A percentile compares a stretch with the other conserved stretches of the same genome.
Evolutionary conservation across 176 grass and related monocot genomes (phyloP).

Genomic region (Oryza officinalis): DNA sequence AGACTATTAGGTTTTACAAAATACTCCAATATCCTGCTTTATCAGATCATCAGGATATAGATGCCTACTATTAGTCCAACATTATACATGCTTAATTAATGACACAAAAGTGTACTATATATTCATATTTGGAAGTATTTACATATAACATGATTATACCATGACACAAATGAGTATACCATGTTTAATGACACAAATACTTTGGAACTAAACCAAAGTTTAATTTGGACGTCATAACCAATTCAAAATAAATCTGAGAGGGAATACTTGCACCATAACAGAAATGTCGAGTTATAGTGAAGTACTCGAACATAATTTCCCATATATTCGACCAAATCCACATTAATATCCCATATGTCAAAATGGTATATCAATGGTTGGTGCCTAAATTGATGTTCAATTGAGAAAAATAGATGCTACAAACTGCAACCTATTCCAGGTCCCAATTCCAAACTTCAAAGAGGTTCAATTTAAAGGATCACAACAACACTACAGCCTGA

Average conservation of each 20-base stretch:
- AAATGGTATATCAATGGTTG: not conserved
- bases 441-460: conserved; percentile 38
- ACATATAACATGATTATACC: not conserved
- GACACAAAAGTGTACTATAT: not conserved
- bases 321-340: not conserved
- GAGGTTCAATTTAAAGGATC: conserved; percentile 17
- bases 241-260: not conserved
- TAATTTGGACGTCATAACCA: not conserved
- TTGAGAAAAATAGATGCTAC: conserved; percentile 14
- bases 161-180: no score
- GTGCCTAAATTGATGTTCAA: not conserved
- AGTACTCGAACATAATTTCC: not conserved
- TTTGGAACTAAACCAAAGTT: not conserved
- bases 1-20: not conserved
- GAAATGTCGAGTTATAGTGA: not conserved
- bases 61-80: not conserved
- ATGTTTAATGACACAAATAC: no score
- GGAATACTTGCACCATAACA: not conserved
- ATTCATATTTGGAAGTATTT: not conserved
- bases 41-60: not conserved
- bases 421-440: conserved; percentile 31
- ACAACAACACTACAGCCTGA: conserved; percentile 25
- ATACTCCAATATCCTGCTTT: not conserved
- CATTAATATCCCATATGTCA: not conserved
- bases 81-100: not conserved